Percentiles rank a stretch among this genome's conserved stretches.
Conservation (phyloP, 176 grass and related monocot species). For the Aegilops longissima region DNA sequence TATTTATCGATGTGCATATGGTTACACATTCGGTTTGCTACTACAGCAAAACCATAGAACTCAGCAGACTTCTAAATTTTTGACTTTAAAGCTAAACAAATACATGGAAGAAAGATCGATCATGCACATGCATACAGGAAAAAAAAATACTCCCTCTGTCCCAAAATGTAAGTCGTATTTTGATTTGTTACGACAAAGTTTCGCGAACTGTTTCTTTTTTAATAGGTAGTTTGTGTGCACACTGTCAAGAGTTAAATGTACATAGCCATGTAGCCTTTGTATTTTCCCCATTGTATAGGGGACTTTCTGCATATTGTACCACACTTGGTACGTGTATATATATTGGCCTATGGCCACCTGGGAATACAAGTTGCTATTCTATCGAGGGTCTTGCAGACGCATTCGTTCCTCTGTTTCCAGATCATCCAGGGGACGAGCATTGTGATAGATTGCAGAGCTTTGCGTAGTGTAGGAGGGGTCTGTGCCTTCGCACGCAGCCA, state of each 20-base stretch:
- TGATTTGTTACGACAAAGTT: background rate
- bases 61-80: background rate
- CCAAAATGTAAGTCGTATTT: background rate
- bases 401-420: too few species aligned
- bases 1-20: background rate
- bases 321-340: background rate
- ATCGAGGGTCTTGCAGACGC: too few species aligned
- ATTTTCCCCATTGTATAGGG: background rate
- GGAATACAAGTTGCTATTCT: background rate
- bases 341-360: background rate
- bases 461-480: too few species aligned
- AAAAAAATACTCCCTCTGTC: background rate
- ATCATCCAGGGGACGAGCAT: too few species aligned
- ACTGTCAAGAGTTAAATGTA: background rate
- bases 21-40: background rate
- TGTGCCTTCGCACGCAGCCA: too few species aligned
- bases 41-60: background rate
- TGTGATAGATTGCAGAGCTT: too few species aligned
- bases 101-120: background rate
- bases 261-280: background rate
- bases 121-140: background rate
- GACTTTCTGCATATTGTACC: background rate
- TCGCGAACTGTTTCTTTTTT: background rate
- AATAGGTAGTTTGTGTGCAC: constrained; percentile 1
- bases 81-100: constrained; percentile 1